phyloP scores from a whole-genome alignment of 164 flowering plant species.

The Berberis vulgaris region DNA sequence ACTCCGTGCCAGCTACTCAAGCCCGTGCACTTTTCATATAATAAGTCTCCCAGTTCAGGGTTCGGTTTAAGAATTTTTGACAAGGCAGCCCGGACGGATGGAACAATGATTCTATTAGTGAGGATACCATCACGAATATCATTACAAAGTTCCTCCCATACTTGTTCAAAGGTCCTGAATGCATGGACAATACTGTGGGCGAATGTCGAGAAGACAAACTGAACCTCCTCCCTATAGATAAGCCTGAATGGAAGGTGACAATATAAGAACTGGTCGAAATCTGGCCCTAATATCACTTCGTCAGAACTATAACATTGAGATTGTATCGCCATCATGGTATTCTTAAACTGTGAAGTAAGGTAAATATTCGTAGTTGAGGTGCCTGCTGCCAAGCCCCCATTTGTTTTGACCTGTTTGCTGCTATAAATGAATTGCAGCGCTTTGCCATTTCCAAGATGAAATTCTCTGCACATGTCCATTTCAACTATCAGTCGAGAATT shows the following conservation, averaged over 20 bases:
- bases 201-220: conserved; percentile 61
- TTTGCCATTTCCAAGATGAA: conserved; percentile 65
- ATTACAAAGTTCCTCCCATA: conserved; percentile 72
- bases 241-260: conserved; percentile 91
- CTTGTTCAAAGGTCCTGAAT: conserved; percentile 62
- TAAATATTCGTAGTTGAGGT: conserved; percentile 85
- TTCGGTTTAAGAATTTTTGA: conserved; percentile 61
- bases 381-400: conserved; percentile 64
- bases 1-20: conserved; percentile 83
- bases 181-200: conserved; percentile 80
- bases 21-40: conserved; percentile 38
- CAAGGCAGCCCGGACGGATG: conserved; percentile 57
- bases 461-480: conserved; percentile 47
- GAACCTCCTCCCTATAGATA: conserved; percentile 55
- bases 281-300: conserved; percentile 85
- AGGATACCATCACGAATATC: conserved; percentile 62
- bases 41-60: conserved; percentile 60
- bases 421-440: conserved; percentile 72
- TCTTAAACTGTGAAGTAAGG: conserved; percentile 43
- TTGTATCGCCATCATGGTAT: conserved; percentile 47
- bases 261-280: conserved; percentile 70
- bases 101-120: conserved; percentile 41
- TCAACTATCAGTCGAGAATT: background rate
- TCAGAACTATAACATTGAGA: conserved; percentile 75
- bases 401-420: conserved; percentile 73